Evolutionary conservation across 768 basidiomycete genomes (phyloP).

Genomic region (Phaeolepiota aurea): DNA sequence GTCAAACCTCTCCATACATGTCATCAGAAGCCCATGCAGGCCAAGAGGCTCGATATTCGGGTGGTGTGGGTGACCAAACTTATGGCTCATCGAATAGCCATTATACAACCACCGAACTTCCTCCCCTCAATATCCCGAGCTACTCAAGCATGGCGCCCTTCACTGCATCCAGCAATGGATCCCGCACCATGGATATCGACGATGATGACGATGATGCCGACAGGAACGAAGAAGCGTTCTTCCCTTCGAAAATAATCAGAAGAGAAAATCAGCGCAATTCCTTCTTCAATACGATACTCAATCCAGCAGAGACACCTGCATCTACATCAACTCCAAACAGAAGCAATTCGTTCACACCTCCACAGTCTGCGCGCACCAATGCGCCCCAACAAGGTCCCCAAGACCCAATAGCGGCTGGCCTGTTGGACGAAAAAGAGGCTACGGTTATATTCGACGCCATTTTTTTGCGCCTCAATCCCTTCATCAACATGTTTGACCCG

Average conservation of each 20-base stretch:
- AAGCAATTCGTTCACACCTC: constrained; percentile 29
- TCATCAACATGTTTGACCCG: constrained; percentile 85
- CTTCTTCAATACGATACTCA: constrained; percentile 80
- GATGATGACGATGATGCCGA: constrained; percentile 67
- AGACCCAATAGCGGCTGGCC: constrained; percentile 68
- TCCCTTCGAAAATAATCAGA: constrained; percentile 68
- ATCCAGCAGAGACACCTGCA: constrained; percentile 48
- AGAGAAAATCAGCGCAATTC: constrained; percentile 64
- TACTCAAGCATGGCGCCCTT: constrained; percentile 20
- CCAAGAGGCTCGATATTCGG: constrained; percentile 18
- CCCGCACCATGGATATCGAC: constrained; percentile 39
- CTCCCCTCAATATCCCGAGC: constrained; percentile 35
- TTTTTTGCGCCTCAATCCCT: constrained; percentile 80
- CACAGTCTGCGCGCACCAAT: constrained; percentile 27
- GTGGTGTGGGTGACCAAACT: background rate
- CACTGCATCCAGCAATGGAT: constrained; percentile 20
- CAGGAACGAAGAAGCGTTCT: constrained; percentile 53
- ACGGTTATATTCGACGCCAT: constrained; percentile 69
- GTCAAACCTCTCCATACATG: constrained; percentile 22
- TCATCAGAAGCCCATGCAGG: constrained; percentile 21
- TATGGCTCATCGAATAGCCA: constrained; percentile 15
- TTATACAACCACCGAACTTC: constrained; percentile 33
- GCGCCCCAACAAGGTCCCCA: constrained; percentile 23
- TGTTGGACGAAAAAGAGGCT: constrained; percentile 64
- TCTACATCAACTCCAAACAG: constrained; percentile 23